Conservation (phyloP, 108 stramenopile species). For the Nitzschia sp. region DNA sequence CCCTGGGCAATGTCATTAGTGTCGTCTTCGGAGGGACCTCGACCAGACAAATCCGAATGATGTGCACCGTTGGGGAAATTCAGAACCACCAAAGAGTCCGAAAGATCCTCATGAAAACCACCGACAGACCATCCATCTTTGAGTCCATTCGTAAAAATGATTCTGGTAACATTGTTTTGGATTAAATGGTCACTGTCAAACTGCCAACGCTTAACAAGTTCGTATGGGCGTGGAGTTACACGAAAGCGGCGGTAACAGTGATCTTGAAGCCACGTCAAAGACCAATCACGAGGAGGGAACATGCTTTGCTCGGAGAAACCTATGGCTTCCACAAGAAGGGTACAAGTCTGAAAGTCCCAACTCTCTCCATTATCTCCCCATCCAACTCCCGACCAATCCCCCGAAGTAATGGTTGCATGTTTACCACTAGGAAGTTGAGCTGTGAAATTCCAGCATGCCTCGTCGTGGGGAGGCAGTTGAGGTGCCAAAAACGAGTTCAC, state of each 20-base stretch:
- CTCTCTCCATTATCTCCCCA: conserved; percentile 65
- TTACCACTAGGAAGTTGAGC: conserved; percentile 63
- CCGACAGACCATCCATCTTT: conserved; percentile 50
- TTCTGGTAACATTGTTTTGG: conserved; percentile 42
- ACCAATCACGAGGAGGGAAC: conserved; percentile 74
- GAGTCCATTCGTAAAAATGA: conserved; percentile 83
- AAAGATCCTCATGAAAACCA: conserved; percentile 62
- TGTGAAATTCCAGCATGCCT: conserved; percentile 60
- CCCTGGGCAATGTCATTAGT: conserved; percentile 72
- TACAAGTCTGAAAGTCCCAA: conserved; percentile 66
- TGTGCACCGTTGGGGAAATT: conserved; percentile 88
- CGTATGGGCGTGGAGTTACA: conserved; percentile 58
- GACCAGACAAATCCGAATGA: conserved; percentile 53
- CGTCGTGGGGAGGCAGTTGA: conserved; percentile 23
- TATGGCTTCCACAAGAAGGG: conserved; percentile 59
- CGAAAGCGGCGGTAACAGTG: conserved; percentile 71
- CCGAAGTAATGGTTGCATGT: conserved; percentile 65
- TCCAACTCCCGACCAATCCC: conserved; percentile 86
- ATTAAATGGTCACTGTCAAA: conserved; percentile 62
- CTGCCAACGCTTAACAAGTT: conserved; percentile 45
- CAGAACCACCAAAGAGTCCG: conserved; percentile 62
- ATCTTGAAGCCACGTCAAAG: conserved; percentile 44
- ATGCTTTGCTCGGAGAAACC: conserved; percentile 62
- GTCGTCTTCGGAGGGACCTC: conserved; percentile 37
- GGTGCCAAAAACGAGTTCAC: conserved; percentile 20